Conservation (phyloP, 2,329 filamentous ascomycete genomes). For the Microcyclospora pomicola region DNA sequence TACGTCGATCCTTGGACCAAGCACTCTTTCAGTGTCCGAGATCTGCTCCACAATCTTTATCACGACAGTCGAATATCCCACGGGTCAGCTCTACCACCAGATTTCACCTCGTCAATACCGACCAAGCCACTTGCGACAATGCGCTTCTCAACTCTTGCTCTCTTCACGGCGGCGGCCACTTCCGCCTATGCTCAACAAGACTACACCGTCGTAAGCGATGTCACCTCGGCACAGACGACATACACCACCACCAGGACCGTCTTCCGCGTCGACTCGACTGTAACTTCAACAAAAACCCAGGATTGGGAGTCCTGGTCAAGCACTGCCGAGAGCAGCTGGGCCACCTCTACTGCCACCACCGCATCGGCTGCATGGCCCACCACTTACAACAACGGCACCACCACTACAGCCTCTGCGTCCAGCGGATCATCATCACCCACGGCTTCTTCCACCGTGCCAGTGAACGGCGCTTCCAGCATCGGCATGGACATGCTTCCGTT, state of each 20-base stretch:
- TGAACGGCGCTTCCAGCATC: constrained; percentile 8
- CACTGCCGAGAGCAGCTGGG: constrained; percentile 5
- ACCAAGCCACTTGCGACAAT: constrained; percentile 4
- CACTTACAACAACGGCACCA: constrained; percentile 8
- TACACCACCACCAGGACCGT: constrained; percentile 15
- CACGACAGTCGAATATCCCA: no score
- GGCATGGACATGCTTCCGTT: constrained; percentile 6
- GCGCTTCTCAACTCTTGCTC: constrained; percentile 14
- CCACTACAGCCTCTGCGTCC: constrained; percentile 1
- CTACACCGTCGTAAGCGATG: constrained; percentile 1
- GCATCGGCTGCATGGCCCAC: not conserved
- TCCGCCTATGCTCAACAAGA: not conserved
- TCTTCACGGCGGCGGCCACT: constrained; percentile 3
- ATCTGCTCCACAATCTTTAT: no score
- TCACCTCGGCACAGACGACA: constrained; percentile 11
- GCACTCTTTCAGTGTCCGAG: no score
- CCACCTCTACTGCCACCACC: constrained; percentile 3
- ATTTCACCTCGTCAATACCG: no score
- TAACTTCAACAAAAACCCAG: constrained; percentile 13
- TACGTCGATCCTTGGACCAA: no score
- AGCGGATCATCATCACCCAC: constrained; percentile 3
- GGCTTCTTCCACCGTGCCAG: constrained; percentile 2
- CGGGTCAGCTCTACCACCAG: no score
- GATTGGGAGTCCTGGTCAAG: constrained; percentile 2
- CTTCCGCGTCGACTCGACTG: constrained; percentile 14